A percentile compares a stretch with the other conserved stretches of the same genome.
These are phyloP conservation scores for Ceratocystis cubensis DNA, from an alignment of 2,329 filamentous ascomycete species.

Conservation along the genomic window DNA sequence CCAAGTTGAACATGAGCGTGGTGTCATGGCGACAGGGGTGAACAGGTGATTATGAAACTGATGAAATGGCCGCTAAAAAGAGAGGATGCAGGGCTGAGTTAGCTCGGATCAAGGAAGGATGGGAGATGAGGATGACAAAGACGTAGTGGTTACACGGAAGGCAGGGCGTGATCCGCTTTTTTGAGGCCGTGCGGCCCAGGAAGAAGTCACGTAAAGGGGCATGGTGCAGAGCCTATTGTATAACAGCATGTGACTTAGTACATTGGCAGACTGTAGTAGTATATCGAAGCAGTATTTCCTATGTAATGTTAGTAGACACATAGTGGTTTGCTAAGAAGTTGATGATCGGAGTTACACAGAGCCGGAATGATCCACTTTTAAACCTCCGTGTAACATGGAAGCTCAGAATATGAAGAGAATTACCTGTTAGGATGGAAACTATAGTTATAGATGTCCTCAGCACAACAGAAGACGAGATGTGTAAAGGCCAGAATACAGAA, in stretches of 20 bases:
- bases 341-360: background rate
- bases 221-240: background rate
- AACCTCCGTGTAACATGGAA: background rate
- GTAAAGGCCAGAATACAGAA: no score
- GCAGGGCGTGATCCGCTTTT: no score
- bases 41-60: background rate
- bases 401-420: no score
- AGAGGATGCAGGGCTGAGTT: background rate
- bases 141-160: background rate
- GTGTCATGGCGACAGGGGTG: background rate
- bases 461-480: no score
- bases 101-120: background rate
- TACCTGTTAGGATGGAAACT: no score
- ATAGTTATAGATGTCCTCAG: no score
- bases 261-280: no score
- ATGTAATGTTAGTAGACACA: background rate
- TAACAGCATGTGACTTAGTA: no score
- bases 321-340: background rate
- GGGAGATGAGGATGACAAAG: background rate
- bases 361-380: background rate
- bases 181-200: background rate
- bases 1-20: background rate
- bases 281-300: no score
- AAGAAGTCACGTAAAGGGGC: background rate
- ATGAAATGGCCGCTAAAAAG: background rate